Percentiles rank a stretch among this genome's conserved stretches.
These are phyloP conservation scores for Eragrostis curvula DNA, from an alignment of 176 grass and related monocot genomes.

Conservation along the genomic window DNA sequence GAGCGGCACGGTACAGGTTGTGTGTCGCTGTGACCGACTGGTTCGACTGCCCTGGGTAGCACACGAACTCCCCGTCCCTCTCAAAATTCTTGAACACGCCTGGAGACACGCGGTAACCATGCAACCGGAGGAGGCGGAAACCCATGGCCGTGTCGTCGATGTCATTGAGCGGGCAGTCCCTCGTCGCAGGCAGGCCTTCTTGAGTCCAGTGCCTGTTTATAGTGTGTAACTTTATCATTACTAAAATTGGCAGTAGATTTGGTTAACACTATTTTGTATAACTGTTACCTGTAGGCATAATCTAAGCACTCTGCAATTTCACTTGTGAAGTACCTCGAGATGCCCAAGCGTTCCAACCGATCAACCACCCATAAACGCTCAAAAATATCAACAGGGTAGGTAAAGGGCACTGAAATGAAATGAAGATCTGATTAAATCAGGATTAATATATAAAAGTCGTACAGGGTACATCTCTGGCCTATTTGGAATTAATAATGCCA, in stretches of 20 bases:
- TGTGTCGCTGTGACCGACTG: slow-evolving; percentile 25
- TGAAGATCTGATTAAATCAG: not conserved
- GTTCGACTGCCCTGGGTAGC: slow-evolving; percentile 21
- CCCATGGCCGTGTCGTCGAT: slow-evolving; percentile 60
- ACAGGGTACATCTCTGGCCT: no score
- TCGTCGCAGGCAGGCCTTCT: slow-evolving; percentile 16
- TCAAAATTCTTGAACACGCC: slow-evolving; percentile 48
- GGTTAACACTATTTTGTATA: not conserved
- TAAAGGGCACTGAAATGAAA: no score
- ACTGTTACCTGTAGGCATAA: no score
- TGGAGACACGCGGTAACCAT: slow-evolving; percentile 50
- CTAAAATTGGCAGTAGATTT: no score
- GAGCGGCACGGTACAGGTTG: slow-evolving; percentile 44
- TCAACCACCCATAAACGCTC: no score
- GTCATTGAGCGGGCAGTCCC: slow-evolving; percentile 2
- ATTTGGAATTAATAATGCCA: no score
- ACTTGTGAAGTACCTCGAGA: no score
- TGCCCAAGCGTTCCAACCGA: no score
- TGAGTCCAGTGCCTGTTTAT: not conserved
- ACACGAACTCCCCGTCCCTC: slow-evolving; percentile 34
- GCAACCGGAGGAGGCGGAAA: slow-evolving; percentile 48
- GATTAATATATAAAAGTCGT: not conserved
- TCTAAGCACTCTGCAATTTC: no score
- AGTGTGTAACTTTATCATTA: no score
- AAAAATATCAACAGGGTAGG: no score